phyloP scores from a whole-genome alignment of 2,329 filamentous ascomycete genomes.

The Sporothrix inflata region DNA sequence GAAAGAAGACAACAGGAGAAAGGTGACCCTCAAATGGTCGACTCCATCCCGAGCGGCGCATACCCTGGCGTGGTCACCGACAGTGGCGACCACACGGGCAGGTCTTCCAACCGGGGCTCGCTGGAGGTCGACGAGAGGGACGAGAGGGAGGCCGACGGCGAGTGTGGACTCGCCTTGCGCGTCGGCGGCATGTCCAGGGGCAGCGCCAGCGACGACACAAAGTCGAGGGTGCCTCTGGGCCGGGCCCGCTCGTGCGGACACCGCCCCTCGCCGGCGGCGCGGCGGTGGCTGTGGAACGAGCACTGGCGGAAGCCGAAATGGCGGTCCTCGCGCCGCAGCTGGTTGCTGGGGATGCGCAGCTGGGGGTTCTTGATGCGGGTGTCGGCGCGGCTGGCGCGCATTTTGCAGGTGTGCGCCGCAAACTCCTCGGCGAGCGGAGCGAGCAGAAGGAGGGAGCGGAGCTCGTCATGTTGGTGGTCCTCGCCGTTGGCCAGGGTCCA shows the following conservation, averaged over 20 bases:
- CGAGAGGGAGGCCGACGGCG: background rate
- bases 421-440: slow-evolving; percentile 57
- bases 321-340: slow-evolving; percentile 58
- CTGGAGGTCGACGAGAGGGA: background rate
- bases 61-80: slow-evolving; percentile 24
- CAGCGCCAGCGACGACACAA: slow-evolving; percentile 1
- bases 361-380: slow-evolving; percentile 63
- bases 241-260: slow-evolving; percentile 50
- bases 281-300: slow-evolving; percentile 63
- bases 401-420: slow-evolving; percentile 55
- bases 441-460: slow-evolving; percentile 48
- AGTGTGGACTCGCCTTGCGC: background rate
- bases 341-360: slow-evolving; percentile 60
- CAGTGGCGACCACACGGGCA: slow-evolving; percentile 30
- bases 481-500: slow-evolving; percentile 51
- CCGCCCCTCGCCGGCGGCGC: slow-evolving; percentile 55
- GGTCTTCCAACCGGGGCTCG: slow-evolving; percentile 27
- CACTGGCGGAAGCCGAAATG: slow-evolving; percentile 64
- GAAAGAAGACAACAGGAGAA: slow-evolving; percentile 35
- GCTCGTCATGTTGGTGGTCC: slow-evolving; percentile 36
- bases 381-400: slow-evolving; percentile 54
- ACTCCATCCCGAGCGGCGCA: slow-evolving; percentile 32
- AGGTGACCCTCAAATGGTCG: slow-evolving; percentile 27
- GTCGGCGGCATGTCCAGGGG: background rate
- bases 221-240: background rate